phyloP scores from a whole-genome alignment of 108 stramenopile species.

The Cylindrotheca fusiformis region DNA sequence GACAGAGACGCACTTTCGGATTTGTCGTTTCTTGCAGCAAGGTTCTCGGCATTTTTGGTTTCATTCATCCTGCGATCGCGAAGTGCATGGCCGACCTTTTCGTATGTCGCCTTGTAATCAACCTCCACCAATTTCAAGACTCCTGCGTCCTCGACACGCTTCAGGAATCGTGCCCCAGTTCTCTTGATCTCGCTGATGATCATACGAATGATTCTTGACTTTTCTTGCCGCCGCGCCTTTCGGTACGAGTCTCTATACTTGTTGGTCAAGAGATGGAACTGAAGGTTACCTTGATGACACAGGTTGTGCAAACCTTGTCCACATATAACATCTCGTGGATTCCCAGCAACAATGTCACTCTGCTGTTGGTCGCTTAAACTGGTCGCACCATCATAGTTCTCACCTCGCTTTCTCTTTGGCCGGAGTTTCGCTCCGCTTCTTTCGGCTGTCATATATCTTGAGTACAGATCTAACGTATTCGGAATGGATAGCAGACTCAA shows the following conservation, averaged over 20 bases:
- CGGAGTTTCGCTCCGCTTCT: no score
- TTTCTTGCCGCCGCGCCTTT: background rate
- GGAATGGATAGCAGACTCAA: no score
- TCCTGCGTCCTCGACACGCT: background rate
- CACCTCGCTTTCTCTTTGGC: no score
- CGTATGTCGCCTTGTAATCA: background rate
- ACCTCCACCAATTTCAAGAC: background rate
- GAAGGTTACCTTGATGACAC: constrained; percentile 56
- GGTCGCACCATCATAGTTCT: no score
- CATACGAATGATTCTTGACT: background rate
- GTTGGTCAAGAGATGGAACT: constrained; percentile 43
- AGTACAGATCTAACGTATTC: no score
- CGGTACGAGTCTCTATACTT: constrained; percentile 36
- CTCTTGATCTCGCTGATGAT: background rate
- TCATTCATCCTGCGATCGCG: background rate
- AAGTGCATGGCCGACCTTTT: background rate
- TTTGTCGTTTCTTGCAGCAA: no score
- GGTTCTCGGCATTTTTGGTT: no score
- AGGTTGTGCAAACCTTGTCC: constrained; percentile 59
- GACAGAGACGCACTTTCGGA: no score
- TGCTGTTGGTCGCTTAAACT: no score
- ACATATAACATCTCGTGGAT: constrained; percentile 27
- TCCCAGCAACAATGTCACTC: no score
- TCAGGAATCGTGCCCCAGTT: background rate
- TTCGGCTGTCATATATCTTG: no score